phyloP scores from a whole-genome alignment of 2,329 filamentous ascomycete species.

The Xylaria sp. region DNA sequence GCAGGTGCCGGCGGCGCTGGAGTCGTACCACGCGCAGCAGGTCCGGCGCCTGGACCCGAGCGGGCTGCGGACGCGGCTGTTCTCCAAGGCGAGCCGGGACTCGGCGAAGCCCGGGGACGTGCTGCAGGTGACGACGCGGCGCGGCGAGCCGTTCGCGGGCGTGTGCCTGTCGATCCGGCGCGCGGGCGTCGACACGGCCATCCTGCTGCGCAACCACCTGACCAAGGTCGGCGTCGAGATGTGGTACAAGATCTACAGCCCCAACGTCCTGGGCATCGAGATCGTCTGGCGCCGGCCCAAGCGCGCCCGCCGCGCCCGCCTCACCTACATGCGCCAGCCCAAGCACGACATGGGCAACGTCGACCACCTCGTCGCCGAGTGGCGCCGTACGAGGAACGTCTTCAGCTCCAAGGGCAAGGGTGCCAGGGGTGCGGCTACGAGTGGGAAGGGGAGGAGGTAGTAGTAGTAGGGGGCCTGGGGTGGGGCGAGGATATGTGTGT shows the following conservation, averaged over 20 bases:
- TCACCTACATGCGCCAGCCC: constrained; percentile 91
- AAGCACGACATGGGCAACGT: constrained; percentile 90
- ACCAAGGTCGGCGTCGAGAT: constrained; percentile 92
- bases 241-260: constrained; percentile 96
- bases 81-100: constrained; percentile 80
- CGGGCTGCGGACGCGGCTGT: constrained; percentile 82
- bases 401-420: constrained; percentile 48
- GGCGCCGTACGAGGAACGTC: constrained; percentile 55
- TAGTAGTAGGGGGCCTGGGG: constrained; percentile 14
- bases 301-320: constrained; percentile 84
- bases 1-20: constrained; percentile 73
- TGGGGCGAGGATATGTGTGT: too few relatives aligned
- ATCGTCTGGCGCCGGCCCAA: constrained; percentile 87
- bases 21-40: constrained; percentile 73
- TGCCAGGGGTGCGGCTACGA: constrained; percentile 16
- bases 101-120: constrained; percentile 88
- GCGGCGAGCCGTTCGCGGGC: constrained; percentile 87
- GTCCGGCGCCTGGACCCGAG: constrained; percentile 83
- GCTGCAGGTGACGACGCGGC: constrained; percentile 83
- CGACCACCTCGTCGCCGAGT: constrained; percentile 79
- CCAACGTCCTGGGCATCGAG: constrained; percentile 89
- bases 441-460: constrained; percentile 22
- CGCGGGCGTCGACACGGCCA: constrained; percentile 87
- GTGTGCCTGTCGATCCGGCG: constrained; percentile 88
- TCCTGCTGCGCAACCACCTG: constrained; percentile 86